A percentile compares a stretch with the other conserved stretches of the same genome.
These are phyloP conservation scores for Penicillium cataractarum DNA, from an alignment of 495 filamentous ascomycete genomes.

Conservation along the genomic window DNA sequence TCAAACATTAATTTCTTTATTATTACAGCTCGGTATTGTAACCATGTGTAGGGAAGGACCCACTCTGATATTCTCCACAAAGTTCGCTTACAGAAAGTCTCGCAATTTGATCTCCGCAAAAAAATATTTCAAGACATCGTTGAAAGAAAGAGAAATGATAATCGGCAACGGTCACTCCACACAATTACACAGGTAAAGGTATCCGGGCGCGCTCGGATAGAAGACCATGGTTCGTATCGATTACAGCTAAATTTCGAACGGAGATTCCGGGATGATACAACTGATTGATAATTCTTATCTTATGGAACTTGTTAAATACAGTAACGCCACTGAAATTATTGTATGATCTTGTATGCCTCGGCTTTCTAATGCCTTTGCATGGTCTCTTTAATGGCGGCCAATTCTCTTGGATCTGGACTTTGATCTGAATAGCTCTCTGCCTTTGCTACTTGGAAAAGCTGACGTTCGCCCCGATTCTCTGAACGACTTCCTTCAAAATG, in stretches of 20 bases:
- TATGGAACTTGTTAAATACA: not conserved
- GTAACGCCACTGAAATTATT: not conserved
- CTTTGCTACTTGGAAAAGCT: not conserved
- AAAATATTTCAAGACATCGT: not conserved
- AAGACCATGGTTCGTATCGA: not conserved
- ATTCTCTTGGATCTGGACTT: not conserved
- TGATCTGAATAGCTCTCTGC: not conserved
- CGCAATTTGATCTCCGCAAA: not conserved
- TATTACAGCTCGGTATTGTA: not conserved
- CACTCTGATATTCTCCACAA: not conserved
- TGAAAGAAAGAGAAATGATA: not conserved
- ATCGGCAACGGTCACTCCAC: too few relatives aligned
- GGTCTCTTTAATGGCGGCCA: not conserved
- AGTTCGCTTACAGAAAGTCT: not conserved
- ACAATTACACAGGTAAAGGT: too few relatives aligned
- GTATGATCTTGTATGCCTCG: not conserved
- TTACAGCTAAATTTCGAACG: not conserved
- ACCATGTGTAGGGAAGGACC: not conserved
- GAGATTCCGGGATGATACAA: not conserved
- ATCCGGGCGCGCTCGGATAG: not conserved
- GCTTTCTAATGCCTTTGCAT: slow-evolving; percentile 7
- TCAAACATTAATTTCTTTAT: not conserved
- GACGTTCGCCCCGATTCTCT: not conserved
- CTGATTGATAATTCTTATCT: slow-evolving; percentile 6
- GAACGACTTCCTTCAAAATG: slow-evolving; percentile 17